phyloP scores from a whole-genome alignment of 2,329 filamentous ascomycete species.

The Alternaria conjuncta region DNA sequence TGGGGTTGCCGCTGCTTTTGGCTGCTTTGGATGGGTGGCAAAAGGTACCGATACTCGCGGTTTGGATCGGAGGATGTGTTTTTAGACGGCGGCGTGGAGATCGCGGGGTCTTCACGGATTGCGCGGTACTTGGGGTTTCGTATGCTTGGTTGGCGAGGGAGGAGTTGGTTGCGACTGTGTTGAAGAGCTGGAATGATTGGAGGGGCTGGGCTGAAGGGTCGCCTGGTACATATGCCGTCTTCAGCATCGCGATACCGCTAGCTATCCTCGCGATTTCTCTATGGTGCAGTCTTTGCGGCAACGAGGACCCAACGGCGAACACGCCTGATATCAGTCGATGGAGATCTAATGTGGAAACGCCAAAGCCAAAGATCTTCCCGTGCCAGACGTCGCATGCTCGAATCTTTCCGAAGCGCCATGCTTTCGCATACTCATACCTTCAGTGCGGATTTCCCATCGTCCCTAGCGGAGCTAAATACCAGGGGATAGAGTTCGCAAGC shows the following conservation, averaged over 20 bases:
- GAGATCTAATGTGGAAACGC: constrained; percentile 24
- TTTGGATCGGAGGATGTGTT: constrained; percentile 27
- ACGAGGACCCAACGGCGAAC: not conserved
- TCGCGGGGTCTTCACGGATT: constrained; percentile 27
- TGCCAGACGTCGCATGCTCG: constrained; percentile 70
- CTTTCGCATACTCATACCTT: constrained; percentile 74
- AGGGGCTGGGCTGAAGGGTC: constrained; percentile 11
- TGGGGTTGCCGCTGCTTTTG: constrained; percentile 5
- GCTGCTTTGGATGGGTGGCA: constrained; percentile 14
- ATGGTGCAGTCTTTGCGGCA: not conserved
- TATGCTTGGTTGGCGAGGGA: constrained; percentile 13
- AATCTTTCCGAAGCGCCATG: constrained; percentile 70
- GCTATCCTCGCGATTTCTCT: constrained; percentile 11
- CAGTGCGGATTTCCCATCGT: constrained; percentile 71
- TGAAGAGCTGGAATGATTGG: constrained; percentile 16
- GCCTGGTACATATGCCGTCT: constrained; percentile 7
- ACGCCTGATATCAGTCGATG: not conserved
- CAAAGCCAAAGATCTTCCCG: constrained; percentile 62
- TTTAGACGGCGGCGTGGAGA: constrained; percentile 27
- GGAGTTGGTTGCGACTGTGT: constrained; percentile 8
- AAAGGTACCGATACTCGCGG: constrained; percentile 25
- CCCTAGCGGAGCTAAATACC: constrained; percentile 56
- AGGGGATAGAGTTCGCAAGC: constrained; percentile 20
- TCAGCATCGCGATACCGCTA: constrained; percentile 17
- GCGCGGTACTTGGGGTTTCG: constrained; percentile 20